Evolutionary conservation across 192 early-diverging fungal genomes (phyloP).

Genomic region (Gamsiella multidivaricata): DNA sequence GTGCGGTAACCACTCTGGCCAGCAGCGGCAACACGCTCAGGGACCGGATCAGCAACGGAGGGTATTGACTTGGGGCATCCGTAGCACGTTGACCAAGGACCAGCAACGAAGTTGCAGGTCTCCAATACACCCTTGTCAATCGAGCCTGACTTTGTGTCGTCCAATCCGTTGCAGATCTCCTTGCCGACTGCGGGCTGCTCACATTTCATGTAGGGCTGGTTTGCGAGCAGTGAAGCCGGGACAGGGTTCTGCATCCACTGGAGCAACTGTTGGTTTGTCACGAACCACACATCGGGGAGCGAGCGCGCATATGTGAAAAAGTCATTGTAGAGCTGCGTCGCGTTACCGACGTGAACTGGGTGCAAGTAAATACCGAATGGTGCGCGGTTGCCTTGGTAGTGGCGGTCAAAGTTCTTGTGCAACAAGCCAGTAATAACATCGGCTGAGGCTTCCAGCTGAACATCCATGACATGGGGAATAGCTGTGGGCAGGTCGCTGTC

Average conservation of each 20-base stretch:
- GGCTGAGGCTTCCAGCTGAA: slow-evolving; percentile 58
- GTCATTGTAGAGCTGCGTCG: slow-evolving; percentile 41
- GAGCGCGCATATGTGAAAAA: slow-evolving; percentile 66
- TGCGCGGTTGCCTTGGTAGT: slow-evolving; percentile 60
- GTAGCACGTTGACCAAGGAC: slow-evolving; percentile 66
- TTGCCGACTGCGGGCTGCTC: slow-evolving; percentile 63
- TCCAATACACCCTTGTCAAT: slow-evolving; percentile 52
- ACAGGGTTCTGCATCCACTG: slow-evolving; percentile 86
- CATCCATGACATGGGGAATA: slow-evolving; percentile 55
- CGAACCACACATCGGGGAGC: slow-evolving; percentile 77
- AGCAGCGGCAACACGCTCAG: slow-evolving; percentile 36
- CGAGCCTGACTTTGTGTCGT: slow-evolving; percentile 48
- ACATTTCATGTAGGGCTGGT: slow-evolving; percentile 76
- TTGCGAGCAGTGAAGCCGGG: slow-evolving; percentile 66
- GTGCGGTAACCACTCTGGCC: slow-evolving; percentile 52
- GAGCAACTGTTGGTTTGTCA: slow-evolving; percentile 74
- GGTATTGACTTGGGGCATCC: slow-evolving; percentile 62
- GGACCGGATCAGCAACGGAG: slow-evolving; percentile 55
- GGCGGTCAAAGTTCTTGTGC: slow-evolving; percentile 64
- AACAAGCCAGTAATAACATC: slow-evolving; percentile 59
- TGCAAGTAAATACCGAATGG: slow-evolving; percentile 64
- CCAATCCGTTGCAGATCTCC: slow-evolving; percentile 80
- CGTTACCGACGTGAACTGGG: slow-evolving; percentile 57
- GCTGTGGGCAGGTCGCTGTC: slow-evolving; percentile 32
- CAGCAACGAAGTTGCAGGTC: slow-evolving; percentile 62